A percentile compares a stretch with the other conserved stretches of the same genome.
Evolutionary conservation across 306 rosid species (phyloP).

Genomic region (Cicer cuneatum): DNA sequence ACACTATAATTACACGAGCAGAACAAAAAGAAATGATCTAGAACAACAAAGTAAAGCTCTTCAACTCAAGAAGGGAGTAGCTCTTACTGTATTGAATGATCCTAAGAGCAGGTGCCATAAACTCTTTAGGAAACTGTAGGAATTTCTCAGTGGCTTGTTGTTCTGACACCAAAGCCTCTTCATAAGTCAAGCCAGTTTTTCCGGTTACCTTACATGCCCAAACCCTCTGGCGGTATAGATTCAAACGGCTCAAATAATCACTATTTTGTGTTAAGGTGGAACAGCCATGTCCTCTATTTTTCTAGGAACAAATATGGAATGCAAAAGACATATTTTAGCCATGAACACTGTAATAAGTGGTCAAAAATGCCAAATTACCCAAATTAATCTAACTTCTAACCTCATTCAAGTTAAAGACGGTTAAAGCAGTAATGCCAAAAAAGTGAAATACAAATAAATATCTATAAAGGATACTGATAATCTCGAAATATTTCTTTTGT

Average conservation of each 20-base stretch:
- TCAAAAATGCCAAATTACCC: slow-evolving; percentile 19
- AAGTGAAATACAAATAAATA: slow-evolving; percentile 7
- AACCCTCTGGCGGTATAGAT: slow-evolving; percentile 80
- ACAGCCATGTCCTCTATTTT: slow-evolving; percentile 28
- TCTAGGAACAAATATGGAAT: slow-evolving; percentile 14
- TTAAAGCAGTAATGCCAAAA: neutral
- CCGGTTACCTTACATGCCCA: slow-evolving; percentile 91
- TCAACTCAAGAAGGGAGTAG: slow-evolving; percentile 36
- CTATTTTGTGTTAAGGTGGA: slow-evolving; percentile 63
- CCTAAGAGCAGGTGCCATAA: slow-evolving; percentile 69
- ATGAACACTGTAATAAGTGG: slow-evolving; percentile 12
- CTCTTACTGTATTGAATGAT: slow-evolving; percentile 89
- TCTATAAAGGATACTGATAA: slow-evolving; percentile 77
- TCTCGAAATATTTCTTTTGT: slow-evolving; percentile 84
- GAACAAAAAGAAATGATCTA: slow-evolving; percentile 33
- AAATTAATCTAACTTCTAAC: slow-evolving; percentile 9
- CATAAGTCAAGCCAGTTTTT: slow-evolving; percentile 84
- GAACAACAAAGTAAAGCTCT: slow-evolving; percentile 32
- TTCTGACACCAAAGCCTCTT: slow-evolving; percentile 94
- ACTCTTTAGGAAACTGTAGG: slow-evolving; percentile 81
- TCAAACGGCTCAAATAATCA: slow-evolving; percentile 73
- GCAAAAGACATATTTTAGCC: slow-evolving; percentile 10
- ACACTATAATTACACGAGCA: slow-evolving; percentile 1
- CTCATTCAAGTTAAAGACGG: slow-evolving; percentile 17
- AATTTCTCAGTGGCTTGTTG: slow-evolving; percentile 81